These are phyloP conservation scores for Fusarium temperatum DNA, from an alignment of 2,329 filamentous ascomycete genomes.

Conservation along the genomic window DNA sequence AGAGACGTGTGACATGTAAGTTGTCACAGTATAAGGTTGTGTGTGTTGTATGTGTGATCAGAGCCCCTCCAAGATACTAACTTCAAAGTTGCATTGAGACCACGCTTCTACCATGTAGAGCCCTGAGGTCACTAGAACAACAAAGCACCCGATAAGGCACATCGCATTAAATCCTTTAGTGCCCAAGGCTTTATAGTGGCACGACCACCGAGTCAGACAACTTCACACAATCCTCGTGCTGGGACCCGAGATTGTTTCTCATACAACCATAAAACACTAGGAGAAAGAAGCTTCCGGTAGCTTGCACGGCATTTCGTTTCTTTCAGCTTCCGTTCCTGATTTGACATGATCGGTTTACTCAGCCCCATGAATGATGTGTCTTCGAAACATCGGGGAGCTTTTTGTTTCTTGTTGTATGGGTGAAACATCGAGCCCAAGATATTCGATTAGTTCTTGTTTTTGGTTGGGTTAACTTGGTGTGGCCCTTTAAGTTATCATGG, in stretches of 20 bases:
- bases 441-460: not conserved
- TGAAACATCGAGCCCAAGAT: conserved; percentile 7
- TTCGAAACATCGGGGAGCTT: not conserved
- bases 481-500: conserved; percentile 6
- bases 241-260: conserved; percentile 15
- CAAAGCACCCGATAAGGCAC: not conserved
- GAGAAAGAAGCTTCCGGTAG: not conserved
- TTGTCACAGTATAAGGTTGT: not conserved
- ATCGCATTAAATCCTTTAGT: not conserved
- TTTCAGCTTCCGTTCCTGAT: conserved; percentile 4
- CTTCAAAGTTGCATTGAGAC: not conserved
- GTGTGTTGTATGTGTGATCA: not conserved
- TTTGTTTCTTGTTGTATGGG: conserved; percentile 6
- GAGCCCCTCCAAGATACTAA: not conserved
- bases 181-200: not conserved
- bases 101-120: not conserved
- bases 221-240: conserved; percentile 9
- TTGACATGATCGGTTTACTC: conserved; percentile 10
- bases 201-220: not conserved
- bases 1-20: not conserved
- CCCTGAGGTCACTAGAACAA: not conserved
- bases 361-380: not conserved
- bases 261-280: conserved; percentile 21
- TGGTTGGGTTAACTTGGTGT: not conserved
- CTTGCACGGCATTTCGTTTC: conserved; percentile 2